Evolutionary conservation across 208 protist genomes (phyloP).

Genomic region (Balamuthia mandrillaris): DNA sequence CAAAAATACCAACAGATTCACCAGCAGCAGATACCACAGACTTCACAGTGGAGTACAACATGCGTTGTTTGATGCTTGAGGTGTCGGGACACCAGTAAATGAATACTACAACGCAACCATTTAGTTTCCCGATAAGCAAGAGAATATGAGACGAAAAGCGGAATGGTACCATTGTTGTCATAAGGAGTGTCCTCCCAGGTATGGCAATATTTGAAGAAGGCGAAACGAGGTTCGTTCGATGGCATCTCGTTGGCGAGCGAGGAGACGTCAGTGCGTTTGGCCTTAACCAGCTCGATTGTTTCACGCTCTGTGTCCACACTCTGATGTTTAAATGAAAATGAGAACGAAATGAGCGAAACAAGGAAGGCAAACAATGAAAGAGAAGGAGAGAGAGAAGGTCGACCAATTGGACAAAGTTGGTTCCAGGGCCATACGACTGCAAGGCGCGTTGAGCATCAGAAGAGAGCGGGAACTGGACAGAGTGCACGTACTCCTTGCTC

Average conservation of each 20-base stretch:
- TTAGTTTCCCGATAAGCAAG: background rate
- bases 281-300: background rate
- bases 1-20: background rate
- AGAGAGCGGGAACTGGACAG: conserved; percentile 1
- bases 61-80: background rate
- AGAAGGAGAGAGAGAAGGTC: background rate
- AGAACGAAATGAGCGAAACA: background rate
- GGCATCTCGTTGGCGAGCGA: background rate
- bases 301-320: background rate
- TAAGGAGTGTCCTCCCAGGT: background rate
- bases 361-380: background rate
- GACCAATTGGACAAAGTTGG: background rate
- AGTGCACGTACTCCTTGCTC: conserved; percentile 6
- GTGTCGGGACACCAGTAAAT: conserved; percentile 12
- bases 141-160: background rate
- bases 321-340: background rate
- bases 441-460: background rate
- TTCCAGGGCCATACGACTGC: background rate
- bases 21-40: background rate
- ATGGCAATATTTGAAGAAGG: background rate
- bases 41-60: conserved; percentile 12
- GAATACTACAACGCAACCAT: background rate
- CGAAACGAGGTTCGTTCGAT: background rate
- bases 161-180: background rate
- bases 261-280: background rate